phyloP scores from a whole-genome alignment of 1,284 basidiomycete genomes.

The Boletus sp. region DNA sequence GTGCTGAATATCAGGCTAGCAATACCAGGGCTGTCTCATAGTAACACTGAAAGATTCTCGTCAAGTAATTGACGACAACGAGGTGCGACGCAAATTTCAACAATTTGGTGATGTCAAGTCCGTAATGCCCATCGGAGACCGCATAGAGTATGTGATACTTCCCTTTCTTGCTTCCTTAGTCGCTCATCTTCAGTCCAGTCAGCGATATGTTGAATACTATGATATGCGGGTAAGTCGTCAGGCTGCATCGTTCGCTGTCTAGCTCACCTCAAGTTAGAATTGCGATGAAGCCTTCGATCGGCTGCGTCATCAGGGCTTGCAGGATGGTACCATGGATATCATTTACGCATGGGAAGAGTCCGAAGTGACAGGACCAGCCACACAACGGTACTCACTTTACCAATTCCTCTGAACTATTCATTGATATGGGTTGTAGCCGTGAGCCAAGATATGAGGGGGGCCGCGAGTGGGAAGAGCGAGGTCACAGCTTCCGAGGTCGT shows the following conservation, averaged over 20 bases:
- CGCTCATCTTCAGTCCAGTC: slow-evolving; percentile 41
- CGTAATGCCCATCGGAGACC: slow-evolving; percentile 62
- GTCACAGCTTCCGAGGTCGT: slow-evolving; percentile 38
- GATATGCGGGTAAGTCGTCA: slow-evolving; percentile 66
- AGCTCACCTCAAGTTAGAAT: slow-evolving; percentile 42
- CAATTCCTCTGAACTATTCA: not conserved
- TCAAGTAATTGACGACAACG: slow-evolving; percentile 74
- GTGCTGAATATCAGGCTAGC: slow-evolving; percentile 35
- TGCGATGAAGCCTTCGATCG: slow-evolving; percentile 78
- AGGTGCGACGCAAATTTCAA: slow-evolving; percentile 79
- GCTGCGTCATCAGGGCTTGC: slow-evolving; percentile 71
- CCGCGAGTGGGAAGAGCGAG: slow-evolving; percentile 48
- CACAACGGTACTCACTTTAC: slow-evolving; percentile 29
- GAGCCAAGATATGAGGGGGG: slow-evolving; percentile 33
- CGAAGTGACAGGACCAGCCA: slow-evolving; percentile 38
- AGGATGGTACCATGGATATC: slow-evolving; percentile 86
- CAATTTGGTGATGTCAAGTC: slow-evolving; percentile 88
- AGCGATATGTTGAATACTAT: slow-evolving; percentile 84
- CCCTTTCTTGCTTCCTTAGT: slow-evolving; percentile 1
- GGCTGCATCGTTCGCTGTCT: not conserved
- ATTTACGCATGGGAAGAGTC: slow-evolving; percentile 81
- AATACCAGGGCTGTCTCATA: slow-evolving; percentile 78
- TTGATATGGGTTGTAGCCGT: slow-evolving; percentile 22
- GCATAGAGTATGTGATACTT: slow-evolving; percentile 56
- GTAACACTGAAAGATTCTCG: slow-evolving; percentile 73